A percentile compares a stretch with the other conserved stretches of the same genome.
Conservation (phyloP, 306 rosid species). For the Medicago arabica region DNA sequence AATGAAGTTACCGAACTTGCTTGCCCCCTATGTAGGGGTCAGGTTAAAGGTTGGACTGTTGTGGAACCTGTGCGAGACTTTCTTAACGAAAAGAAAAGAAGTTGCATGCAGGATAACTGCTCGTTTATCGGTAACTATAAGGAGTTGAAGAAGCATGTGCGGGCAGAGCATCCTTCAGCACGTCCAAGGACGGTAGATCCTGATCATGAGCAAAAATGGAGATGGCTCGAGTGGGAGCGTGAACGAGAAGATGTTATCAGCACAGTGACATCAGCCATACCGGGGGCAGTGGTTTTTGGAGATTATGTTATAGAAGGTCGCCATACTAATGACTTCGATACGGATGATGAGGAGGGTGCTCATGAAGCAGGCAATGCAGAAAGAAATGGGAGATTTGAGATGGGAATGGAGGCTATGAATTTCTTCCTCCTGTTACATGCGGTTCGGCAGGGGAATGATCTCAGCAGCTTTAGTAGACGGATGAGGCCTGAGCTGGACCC, state of each 20-base stretch:
- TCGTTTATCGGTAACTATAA: constrained; percentile 80
- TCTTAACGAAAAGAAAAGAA: constrained; percentile 84
- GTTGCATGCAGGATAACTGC: constrained; percentile 94
- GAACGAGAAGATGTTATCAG: constrained; percentile 96
- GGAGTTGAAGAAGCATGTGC: constrained; percentile 86
- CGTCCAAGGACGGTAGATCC: constrained; percentile 94
- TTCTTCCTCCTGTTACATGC: constrained; percentile 87
- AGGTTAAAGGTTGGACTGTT: constrained; percentile 99
- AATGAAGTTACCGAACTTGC: constrained; percentile 80
- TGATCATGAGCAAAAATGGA: constrained; percentile 85
- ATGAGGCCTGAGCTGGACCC: constrained; percentile 60
- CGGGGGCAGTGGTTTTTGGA: constrained; percentile 92
- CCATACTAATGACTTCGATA: constrained; percentile 53
- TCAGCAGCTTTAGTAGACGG: constrained; percentile 53
- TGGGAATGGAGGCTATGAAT: constrained; percentile 86
- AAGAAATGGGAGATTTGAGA: constrained; percentile 64
- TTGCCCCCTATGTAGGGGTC: constrained; percentile 96
- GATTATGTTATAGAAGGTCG: constrained; percentile 92
- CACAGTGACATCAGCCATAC: constrained; percentile 86
- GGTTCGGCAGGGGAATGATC: constrained; percentile 72
- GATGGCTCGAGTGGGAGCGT: constrained; percentile 92
- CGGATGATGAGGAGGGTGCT: constrained; percentile 73
- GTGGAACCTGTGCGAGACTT: constrained; percentile 87
- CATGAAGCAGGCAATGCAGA: constrained; percentile 58
- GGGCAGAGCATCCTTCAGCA: constrained; percentile 81